These are phyloP conservation scores for Wickerhamiella spandovensis DNA, from an alignment of 805 yeast genomes.

Conservation along the genomic window DNA sequence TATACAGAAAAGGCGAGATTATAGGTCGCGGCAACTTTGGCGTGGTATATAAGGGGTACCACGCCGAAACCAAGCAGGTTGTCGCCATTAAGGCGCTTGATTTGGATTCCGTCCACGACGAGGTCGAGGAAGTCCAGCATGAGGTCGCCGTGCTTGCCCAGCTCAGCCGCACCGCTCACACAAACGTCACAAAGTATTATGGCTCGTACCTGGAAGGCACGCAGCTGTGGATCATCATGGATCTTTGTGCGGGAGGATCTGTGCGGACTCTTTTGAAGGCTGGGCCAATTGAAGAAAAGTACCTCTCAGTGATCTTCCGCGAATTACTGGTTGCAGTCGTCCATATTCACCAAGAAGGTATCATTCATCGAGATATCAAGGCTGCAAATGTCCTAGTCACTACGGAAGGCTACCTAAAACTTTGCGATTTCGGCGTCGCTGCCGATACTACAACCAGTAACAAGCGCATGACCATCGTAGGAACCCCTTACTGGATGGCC, in stretches of 20 bases:
- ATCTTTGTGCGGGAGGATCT: slow-evolving; percentile 93
- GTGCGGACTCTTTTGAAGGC: slow-evolving; percentile 73
- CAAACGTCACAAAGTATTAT: slow-evolving; percentile 87
- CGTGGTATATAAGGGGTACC: slow-evolving; percentile 74
- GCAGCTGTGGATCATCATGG: slow-evolving; percentile 96
- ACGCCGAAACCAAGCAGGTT: slow-evolving; percentile 46
- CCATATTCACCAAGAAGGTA: slow-evolving; percentile 76
- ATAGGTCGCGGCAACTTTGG: slow-evolving; percentile 97
- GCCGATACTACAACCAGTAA: slow-evolving; percentile 68
- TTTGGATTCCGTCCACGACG: slow-evolving; percentile 86
- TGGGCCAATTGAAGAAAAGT: slow-evolving; percentile 75
- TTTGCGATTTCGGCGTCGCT: slow-evolving; percentile 98
- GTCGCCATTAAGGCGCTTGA: slow-evolving; percentile 90
- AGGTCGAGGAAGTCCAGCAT: slow-evolving; percentile 84
- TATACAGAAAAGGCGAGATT: slow-evolving; percentile 72
- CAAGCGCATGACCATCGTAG: slow-evolving; percentile 86
- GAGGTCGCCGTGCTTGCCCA: slow-evolving; percentile 81
- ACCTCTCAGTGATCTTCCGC: slow-evolving; percentile 70
- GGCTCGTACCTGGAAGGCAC: slow-evolving; percentile 81
- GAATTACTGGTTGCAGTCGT: slow-evolving; percentile 68
- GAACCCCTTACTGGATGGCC: slow-evolving; percentile 47
- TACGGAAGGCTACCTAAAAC: slow-evolving; percentile 76
- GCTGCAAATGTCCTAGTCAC: slow-evolving; percentile 90
- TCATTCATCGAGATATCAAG: slow-evolving; percentile 90
- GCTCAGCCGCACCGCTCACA: slow-evolving; percentile 50